Percentiles rank a stretch among this genome's conserved stretches.
Evolutionary conservation across 2,329 filamentous ascomycete species (phyloP).

Genomic region (Fusarium longipes): DNA sequence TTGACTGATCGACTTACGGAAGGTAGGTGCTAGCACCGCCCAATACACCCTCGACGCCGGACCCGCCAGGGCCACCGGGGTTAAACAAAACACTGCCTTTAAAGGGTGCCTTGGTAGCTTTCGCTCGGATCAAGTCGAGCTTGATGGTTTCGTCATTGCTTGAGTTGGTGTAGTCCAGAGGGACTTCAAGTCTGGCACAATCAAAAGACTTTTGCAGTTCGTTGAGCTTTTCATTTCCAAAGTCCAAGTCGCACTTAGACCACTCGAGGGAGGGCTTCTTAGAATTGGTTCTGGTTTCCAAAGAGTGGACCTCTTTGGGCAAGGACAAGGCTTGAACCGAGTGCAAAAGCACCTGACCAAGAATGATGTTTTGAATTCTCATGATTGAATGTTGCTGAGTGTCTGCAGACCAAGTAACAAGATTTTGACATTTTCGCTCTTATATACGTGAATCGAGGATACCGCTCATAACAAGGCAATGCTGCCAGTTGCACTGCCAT

Average conservation of each 20-base stretch:
- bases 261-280: not conserved
- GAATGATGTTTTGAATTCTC: not conserved
- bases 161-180: slow-evolving; percentile 54
- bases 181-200: slow-evolving; percentile 53
- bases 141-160: slow-evolving; percentile 44
- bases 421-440: accelerated
- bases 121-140: slow-evolving; percentile 50
- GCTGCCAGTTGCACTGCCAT: not conserved
- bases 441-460: not conserved
- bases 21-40: accelerated
- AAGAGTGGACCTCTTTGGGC: not conserved
- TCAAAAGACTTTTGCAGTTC: slow-evolving; percentile 5
- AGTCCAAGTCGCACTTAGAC: slow-evolving; percentile 18
- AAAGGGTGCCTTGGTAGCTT: slow-evolving; percentile 46
- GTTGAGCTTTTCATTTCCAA: not conserved
- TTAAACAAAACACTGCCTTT: slow-evolving; percentile 55
- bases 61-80: slow-evolving; percentile 54
- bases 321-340: not conserved
- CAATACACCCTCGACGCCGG: too few relatives aligned
- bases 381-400: not conserved
- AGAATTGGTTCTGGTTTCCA: not conserved
- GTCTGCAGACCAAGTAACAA: accelerated
- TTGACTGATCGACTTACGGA: not conserved
- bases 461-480: not conserved
- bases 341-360: not conserved